phyloP scores from a whole-genome alignment of 139 green algal genomes.

The Micractinium sp. region DNA sequence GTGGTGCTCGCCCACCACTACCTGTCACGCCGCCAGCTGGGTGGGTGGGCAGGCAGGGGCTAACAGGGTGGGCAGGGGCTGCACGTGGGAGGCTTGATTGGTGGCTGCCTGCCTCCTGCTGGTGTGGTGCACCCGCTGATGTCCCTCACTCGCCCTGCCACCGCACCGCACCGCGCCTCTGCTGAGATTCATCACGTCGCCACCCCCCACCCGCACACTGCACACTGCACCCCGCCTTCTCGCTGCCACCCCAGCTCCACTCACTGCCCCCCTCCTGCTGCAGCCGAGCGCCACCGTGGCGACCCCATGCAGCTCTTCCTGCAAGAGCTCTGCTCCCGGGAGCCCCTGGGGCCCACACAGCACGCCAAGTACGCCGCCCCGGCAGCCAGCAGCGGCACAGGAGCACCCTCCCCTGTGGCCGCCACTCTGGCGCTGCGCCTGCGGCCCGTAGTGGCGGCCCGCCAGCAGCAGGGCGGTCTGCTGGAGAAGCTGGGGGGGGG shows the following conservation, averaged over 20 bases:
- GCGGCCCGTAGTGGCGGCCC: not conserved
- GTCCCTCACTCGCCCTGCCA: not conserved
- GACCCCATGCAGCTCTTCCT: slow-evolving; percentile 31
- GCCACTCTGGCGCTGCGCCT: slow-evolving; percentile 1
- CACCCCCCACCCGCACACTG: too few relatives aligned
- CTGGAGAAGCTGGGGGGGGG: slow-evolving; percentile 10
- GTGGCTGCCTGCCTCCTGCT: too few relatives aligned
- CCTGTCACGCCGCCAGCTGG: slow-evolving; percentile 29
- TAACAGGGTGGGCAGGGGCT: not conserved
- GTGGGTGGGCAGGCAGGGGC: not conserved
- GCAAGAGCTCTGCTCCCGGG: slow-evolving; percentile 27
- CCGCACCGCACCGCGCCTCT: too few relatives aligned
- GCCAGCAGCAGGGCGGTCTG: slow-evolving; percentile 18
- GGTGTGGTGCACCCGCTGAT: too few relatives aligned
- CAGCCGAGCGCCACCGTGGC: slow-evolving; percentile 28
- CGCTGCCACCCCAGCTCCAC: not conserved
- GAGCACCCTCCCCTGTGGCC: not conserved
- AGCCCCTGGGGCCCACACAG: slow-evolving; percentile 10
- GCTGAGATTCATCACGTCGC: too few relatives aligned
- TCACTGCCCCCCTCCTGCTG: not conserved
- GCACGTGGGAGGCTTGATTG: not conserved
- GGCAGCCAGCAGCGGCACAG: not conserved
- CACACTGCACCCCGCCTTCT: not conserved
- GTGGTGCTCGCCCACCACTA: slow-evolving; percentile 20
- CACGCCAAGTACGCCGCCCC: slow-evolving; percentile 21